Evolutionary conservation across 306 rosid species (phyloP), one percentile per base, ranked within the genome.

Genomic region (Vigna angularis): DNA sequence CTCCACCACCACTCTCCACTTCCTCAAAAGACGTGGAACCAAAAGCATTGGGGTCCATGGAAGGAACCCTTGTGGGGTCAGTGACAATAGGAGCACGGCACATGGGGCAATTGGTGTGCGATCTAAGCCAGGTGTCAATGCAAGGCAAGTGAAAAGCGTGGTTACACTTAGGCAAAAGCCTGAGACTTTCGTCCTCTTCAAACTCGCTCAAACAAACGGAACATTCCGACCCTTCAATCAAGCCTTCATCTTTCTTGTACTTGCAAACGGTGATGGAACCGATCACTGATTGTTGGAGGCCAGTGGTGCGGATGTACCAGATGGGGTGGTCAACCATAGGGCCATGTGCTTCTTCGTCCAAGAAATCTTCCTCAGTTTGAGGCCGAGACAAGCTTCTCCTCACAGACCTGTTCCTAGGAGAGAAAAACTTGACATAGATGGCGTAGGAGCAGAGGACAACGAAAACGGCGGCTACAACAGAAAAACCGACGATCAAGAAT

Each of bases 91-190:
- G 96, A 32, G 98, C 97, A 0, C 98, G 87, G 9, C 98, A 93
- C 93, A 91, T 71, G 78, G 98, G 98, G 61, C 98, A 93, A 18
- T 84, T 93, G 20, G 94, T 93, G 44, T 93, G 98, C 2, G 98
- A 93, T 58, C 87, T 36, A 18, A 93, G 98, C 98, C 98, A 93
- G 1, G 96, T 93, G 57, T 93, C 98, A 75, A 93, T 91, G 80
- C 98, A 93, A 17, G 90, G 88, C 11, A 87, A 56, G 64, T 93
- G 98, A 62, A 93, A 93, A 75, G 98, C 98, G 69, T 93, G 98
- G 66, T 80, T 92, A 51, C 98, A 93, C 87, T 91, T 91, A 0
- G 98, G 98, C 85, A 93, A 70, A 1, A 93, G 91, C 30, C 98
- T 83, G 10, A 93, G 79, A 68, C 62, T 82, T 63, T 93, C 96